Conservation (phyloP, 148 eudicot genomes). For the Cornus suecica region DNA sequence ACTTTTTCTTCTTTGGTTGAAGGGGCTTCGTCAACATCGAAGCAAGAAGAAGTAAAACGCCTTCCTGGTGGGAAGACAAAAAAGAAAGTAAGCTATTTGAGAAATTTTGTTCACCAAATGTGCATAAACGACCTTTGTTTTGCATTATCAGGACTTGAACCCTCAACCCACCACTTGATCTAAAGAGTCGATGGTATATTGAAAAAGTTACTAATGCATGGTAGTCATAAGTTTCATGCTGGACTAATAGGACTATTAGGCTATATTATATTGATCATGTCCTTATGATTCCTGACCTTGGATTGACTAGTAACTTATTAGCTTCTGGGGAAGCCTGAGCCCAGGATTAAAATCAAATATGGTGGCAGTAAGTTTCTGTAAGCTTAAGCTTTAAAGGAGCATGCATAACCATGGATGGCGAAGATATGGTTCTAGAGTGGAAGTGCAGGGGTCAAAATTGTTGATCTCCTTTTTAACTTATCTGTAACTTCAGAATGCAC, state of each 20-base stretch:
- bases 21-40: conserved; percentile 69
- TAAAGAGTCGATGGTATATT: no score
- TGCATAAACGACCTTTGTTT: neutral
- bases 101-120: neutral
- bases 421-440: neutral
- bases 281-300: neutral
- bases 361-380: neutral
- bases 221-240: neutral
- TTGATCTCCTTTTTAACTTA: neutral
- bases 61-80: conserved; percentile 96
- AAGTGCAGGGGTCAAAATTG: neutral
- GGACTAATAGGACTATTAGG: neutral
- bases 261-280: neutral
- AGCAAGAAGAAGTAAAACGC: conserved; percentile 82
- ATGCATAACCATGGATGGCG: neutral
- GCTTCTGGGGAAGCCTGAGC: neutral
- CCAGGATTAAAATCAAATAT: neutral
- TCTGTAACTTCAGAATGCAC: neutral
- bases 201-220: no score
- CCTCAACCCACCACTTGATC: no score
- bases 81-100: conserved; percentile 48
- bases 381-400: neutral
- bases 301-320: neutral
- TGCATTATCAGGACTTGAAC: no score
- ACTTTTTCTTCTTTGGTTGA: conserved; percentile 23